Evolutionary conservation across 2,329 filamentous ascomycete species (phyloP).

Genomic region (Sordariomycetes sp.): DNA sequence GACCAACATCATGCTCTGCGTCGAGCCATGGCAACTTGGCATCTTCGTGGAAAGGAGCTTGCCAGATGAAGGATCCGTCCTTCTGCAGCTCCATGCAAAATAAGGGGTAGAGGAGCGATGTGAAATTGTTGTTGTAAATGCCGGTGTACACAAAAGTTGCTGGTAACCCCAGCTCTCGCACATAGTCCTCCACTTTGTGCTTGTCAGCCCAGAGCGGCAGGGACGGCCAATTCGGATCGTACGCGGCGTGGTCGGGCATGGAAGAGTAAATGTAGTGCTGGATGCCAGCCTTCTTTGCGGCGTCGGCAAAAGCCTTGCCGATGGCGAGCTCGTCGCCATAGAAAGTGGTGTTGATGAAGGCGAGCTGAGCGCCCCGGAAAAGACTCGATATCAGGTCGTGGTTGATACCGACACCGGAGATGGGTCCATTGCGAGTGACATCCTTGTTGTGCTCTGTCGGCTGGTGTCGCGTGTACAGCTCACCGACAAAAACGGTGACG

Average conservation of each 20-base stretch:
- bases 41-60: constrained; percentile 86
- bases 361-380: constrained; percentile 76
- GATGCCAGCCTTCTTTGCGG: constrained; percentile 74
- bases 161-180: constrained; percentile 71
- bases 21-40: constrained; percentile 90
- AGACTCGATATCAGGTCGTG: constrained; percentile 64
- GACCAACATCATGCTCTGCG: constrained; percentile 90
- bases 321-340: constrained; percentile 92
- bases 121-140: constrained; percentile 99
- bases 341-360: constrained; percentile 97
- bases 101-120: constrained; percentile 79
- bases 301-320: constrained; percentile 79
- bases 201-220: constrained; percentile 89
- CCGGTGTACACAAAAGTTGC: constrained; percentile 93
- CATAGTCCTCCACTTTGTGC: constrained; percentile 85
- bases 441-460: constrained; percentile 42
- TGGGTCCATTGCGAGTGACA: constrained; percentile 60
- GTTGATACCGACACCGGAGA: constrained; percentile 59
- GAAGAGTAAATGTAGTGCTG: constrained; percentile 94
- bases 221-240: constrained; percentile 67
- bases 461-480: constrained; percentile 49
- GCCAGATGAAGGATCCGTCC: constrained; percentile 85
- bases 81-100: constrained; percentile 88
- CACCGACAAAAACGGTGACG: constrained; percentile 55
- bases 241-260: constrained; percentile 88